Percentiles rank a stretch among this genome's conserved stretches.
phyloP scores from a whole-genome alignment of 2,329 filamentous ascomycete genomes.

The Emericellopsis atlantica region DNA sequence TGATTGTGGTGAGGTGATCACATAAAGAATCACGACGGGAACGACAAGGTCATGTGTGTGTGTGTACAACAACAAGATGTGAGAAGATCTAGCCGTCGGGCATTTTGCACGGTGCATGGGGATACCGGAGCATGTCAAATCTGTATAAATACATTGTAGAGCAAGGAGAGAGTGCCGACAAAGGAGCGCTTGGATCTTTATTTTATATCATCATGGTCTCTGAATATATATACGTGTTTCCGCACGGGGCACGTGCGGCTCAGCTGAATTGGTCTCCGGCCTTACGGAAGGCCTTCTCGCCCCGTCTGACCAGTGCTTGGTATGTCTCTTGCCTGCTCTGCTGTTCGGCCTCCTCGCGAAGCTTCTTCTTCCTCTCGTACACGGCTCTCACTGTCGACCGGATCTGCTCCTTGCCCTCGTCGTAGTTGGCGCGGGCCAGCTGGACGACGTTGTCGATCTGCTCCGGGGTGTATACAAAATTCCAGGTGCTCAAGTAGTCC shows the following conservation, averaged over 20 bases:
- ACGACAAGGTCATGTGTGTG: background rate
- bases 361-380: conserved; percentile 78
- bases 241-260: background rate
- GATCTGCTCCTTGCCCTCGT: conserved; percentile 68
- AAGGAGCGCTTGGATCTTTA: conserved; percentile 9
- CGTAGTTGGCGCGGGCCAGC: conserved; percentile 76
- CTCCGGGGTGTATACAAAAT: conserved; percentile 88
- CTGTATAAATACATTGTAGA: conserved; percentile 15
- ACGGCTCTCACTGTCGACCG: conserved; percentile 71
- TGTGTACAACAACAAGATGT: no score
- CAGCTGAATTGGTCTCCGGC: conserved; percentile 57
- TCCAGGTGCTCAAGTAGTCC: conserved; percentile 93
- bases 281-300: conserved; percentile 41
- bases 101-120: background rate
- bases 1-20: conserved; percentile 59
- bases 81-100: no score
- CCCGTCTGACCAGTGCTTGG: conserved; percentile 33
- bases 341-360: conserved; percentile 41
- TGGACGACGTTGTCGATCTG: conserved; percentile 77
- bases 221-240: conserved; percentile 9
- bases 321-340: conserved; percentile 24
- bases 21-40: conserved; percentile 8
- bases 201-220: conserved; percentile 1
- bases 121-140: background rate
- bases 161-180: conserved; percentile 14